Base-by-base conservation (phyloP, 2,329 filamentous ascomycete genomes). In the Ophidiomyces ophidiicola region DNA sequence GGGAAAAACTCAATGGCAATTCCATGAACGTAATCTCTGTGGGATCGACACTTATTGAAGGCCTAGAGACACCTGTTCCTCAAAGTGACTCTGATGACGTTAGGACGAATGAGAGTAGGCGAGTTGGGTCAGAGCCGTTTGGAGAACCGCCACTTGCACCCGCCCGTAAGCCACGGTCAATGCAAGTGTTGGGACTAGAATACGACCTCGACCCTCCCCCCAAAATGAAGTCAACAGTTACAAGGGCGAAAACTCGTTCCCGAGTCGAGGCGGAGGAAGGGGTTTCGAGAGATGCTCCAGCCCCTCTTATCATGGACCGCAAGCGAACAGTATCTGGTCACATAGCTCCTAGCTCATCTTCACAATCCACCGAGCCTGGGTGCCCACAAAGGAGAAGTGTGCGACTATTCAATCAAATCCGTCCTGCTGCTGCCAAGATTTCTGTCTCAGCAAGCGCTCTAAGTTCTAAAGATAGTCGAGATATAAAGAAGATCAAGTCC, bases 271-370 rank as follows among this genome's bases (percentile, higher is more conserved):
- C 55, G 19, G 64, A 60, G 54, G 66, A 63, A 51, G 64, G 41
- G 45, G 31, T 47, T n/a, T 28, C 53, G 18, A 49, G 54, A 32
- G 53, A 52, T 36, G 58, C 60, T 18, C 35, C 52, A 1, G 37
- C 25, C 23, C 50, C 52, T 24, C 52, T 52, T 37, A 53, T 51
- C 35, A 50, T 54, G 39, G 82, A 87, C 44, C 76, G 86, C 57
- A 96, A 94, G 63, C 77, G 88, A 49, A 94, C 86, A 1, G 74
- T 93, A n/a, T 94, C 88, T 28, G 88, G 88, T 3, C 84, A 93
- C 49, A 64, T 68, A 30, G 56, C 63, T 72, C 34, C 72, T 60
- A 45, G 65, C 66, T 34, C 64, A 60, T 21, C 29, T 10, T 46
- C 70, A 64, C 74, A 72, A 38, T 58, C 72, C 19, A 71, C 78